Evolutionary conservation across 2,329 filamentous ascomycete genomes (phyloP).

Genomic region (Ophiostoma sp.): DNA sequence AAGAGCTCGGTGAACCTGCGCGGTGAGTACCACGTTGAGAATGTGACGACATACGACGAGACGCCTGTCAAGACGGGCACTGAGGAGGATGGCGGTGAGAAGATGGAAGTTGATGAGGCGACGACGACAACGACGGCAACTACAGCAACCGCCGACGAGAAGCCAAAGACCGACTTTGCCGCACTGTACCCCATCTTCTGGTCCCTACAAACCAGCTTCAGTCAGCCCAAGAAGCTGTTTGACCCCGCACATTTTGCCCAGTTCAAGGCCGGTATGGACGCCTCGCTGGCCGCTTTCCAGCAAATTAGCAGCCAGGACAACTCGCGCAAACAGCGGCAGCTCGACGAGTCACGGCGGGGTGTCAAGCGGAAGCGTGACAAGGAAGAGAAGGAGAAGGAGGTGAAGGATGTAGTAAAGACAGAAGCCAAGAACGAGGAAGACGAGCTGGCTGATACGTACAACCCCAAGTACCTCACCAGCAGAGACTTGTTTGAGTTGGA

Average conservation of each 20-base stretch:
- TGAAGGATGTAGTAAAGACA: constrained; percentile 45
- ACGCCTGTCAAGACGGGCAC: constrained; percentile 37
- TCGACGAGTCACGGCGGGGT: constrained; percentile 64
- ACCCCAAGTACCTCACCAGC: constrained; percentile 98
- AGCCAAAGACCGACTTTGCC: constrained; percentile 42
- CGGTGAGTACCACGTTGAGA: constrained; percentile 94
- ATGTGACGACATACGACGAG: constrained; percentile 82
- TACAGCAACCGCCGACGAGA: constrained; percentile 45
- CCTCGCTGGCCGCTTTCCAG: constrained; percentile 59
- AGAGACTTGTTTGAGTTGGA: constrained; percentile 94
- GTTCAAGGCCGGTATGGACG: constrained; percentile 76
- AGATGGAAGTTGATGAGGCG: constrained; percentile 34
- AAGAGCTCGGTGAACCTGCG: constrained; percentile 96
- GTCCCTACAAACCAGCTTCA: constrained; percentile 89
- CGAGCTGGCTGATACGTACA: constrained; percentile 72
- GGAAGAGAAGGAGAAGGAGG: constrained; percentile 42
- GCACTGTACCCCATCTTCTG: constrained; percentile 89
- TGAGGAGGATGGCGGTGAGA: constrained; percentile 31
- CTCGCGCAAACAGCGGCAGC: constrained; percentile 46
- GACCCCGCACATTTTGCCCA: constrained; percentile 68
- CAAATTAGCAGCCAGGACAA: constrained; percentile 52
- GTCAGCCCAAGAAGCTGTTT: constrained; percentile 82
- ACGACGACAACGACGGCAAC: constrained; percentile 33
- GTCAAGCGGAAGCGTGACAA: constrained; percentile 68
- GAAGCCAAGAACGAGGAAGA: constrained; percentile 50